These are phyloP conservation scores for Blastobotrys persicus DNA, from an alignment of 1,139 yeast genomes.

Conservation along the genomic window DNA sequence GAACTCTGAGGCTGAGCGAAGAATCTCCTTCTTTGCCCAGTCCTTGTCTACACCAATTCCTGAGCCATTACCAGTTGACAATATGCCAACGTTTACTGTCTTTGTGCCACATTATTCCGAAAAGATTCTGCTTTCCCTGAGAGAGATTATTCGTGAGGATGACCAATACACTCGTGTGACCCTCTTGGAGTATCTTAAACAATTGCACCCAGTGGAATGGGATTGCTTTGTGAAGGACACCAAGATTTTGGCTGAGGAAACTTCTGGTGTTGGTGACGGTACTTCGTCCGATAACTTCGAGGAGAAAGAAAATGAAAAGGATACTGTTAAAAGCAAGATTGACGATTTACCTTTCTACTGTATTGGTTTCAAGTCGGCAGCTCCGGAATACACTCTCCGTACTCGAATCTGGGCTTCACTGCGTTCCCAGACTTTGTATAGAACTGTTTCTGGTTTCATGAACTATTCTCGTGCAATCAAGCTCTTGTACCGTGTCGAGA, in stretches of 20 bases:
- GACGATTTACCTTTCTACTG: constrained; percentile 98
- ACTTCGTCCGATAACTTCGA: constrained; percentile 33
- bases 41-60: constrained; percentile 76
- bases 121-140: constrained; percentile 74
- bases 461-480: constrained; percentile 98
- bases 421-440: constrained; percentile 95
- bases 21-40: constrained; percentile 86
- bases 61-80: constrained; percentile 64
- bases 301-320: constrained; percentile 58
- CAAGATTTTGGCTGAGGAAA: constrained; percentile 94
- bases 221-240: constrained; percentile 98
- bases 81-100: constrained; percentile 84
- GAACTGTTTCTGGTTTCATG: constrained; percentile 99
- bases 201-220: constrained; percentile 98
- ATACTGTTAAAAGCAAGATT: constrained; percentile 77
- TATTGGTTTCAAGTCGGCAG: constrained; percentile 98
- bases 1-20: constrained; percentile 73
- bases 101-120: constrained; percentile 84
- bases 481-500: constrained; percentile 95
- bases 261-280: constrained; percentile 27
- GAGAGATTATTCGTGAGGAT: constrained; percentile 98
- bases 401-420: constrained; percentile 99
- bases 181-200: constrained; percentile 91
- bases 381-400: constrained; percentile 97
- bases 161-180: constrained; percentile 98